Evolutionary conservation across 1,284 basidiomycete genomes (phyloP), one percentile per base, ranked within the genome.

Genomic region (Boletus austroedulis): DNA sequence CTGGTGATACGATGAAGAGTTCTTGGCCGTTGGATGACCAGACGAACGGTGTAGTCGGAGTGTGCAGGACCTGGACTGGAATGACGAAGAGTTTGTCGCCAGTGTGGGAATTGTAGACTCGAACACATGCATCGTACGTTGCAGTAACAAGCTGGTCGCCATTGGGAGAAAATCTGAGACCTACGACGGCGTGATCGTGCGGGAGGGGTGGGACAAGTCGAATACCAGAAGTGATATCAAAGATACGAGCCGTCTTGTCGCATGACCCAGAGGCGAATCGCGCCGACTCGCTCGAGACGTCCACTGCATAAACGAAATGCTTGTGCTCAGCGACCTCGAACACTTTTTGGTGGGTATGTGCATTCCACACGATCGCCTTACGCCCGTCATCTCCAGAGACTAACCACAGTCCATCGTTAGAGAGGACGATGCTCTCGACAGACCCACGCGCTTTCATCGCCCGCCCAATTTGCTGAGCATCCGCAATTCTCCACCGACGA

Each of bases 291-390:
- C 26, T 7, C 26, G 26, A 28, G 26, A 28, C 7, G 26, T 28
- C 26, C 26, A 28, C 26, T 7, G 26, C 14, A 26, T 48, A 44
- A 7, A 58, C 46, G 15, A 34, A 28, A 10, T 21, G 48, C 2
- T 17, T 23, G 24, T 56, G 57, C 29, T 59, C 57, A 0, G 34
- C 12, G 4, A 56, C 34, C 31, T 51, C 43, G 7, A 55, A 26
- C n/a, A 36, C 34, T 41, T 32, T 50, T 32, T 21, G 34, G n/a
- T 51, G 53, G 24, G 43, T 51, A 21, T 4, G 34, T 24, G 53
- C 44, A 12, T 59, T 36, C 57, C 53, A 59, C 10, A 59, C 31
- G 28, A 55, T 59, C 2, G n/a, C 53, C 28, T 36, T 56, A 19
- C 28, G 32, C 8, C 45, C 40, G 40, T 40, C 31, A 46, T 53